phyloP scores from a whole-genome alignment of 192 early-diverging fungal species.

The Coemansia sp. region DNA sequence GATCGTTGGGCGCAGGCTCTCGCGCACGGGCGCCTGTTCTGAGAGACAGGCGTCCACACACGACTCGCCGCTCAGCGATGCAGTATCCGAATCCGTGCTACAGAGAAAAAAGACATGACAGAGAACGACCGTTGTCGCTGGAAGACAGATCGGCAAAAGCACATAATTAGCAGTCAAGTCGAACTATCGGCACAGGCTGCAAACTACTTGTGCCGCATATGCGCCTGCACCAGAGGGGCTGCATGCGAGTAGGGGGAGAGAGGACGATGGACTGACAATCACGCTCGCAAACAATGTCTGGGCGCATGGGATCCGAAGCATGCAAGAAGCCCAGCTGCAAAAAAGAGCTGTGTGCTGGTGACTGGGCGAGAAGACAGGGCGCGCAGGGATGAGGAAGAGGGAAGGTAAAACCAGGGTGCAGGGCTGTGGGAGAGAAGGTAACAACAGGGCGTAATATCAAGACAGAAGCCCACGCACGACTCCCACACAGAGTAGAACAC shows the following conservation, averaged over 20 bases:
- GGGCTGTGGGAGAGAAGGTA: not conserved
- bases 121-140: not conserved
- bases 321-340: constrained; percentile 6
- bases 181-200: not conserved
- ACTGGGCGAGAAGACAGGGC: not conserved
- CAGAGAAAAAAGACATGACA: constrained; percentile 3
- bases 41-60: constrained; percentile 34
- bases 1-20: constrained; percentile 51
- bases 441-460: not conserved
- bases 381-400: too few relatives aligned
- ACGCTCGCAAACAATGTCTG: not conserved
- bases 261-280: constrained; percentile 5
- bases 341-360: not conserved
- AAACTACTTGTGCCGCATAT: not conserved
- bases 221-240: not conserved
- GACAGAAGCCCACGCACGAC: not conserved
- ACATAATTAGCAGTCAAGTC: constrained; percentile 1
- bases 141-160: not conserved
- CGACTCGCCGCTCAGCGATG: constrained; percentile 52
- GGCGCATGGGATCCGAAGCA: constrained; percentile 9
- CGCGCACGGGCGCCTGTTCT: constrained; percentile 34
- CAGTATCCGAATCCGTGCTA: constrained; percentile 47
- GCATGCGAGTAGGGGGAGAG: constrained; percentile 9
- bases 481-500: not conserved
- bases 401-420: too few relatives aligned